Percentiles rank a stretch among this genome's conserved stretches.
Evolutionary conservation across 2,329 filamentous ascomycete genomes (phyloP).

Genomic region (Arthrocladium fulminans): DNA sequence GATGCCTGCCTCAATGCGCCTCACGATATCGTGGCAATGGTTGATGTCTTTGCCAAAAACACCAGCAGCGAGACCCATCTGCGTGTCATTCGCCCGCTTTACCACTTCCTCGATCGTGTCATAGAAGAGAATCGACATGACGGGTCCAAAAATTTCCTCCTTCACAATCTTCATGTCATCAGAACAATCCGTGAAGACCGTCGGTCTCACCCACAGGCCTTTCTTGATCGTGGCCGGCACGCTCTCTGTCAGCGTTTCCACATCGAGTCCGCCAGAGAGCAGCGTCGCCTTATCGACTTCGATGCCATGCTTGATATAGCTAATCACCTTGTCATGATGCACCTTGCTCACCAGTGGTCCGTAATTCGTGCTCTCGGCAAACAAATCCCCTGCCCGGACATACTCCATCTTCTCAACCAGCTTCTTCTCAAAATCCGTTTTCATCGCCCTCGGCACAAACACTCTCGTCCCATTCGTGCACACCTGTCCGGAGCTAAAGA

Average conservation of each 20-base stretch:
- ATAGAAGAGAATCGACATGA: slow-evolving; percentile 74
- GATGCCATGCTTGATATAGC: slow-evolving; percentile 67
- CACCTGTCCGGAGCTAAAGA: slow-evolving; percentile 83
- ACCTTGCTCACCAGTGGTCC: slow-evolving; percentile 68
- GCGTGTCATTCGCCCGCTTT: slow-evolving; percentile 63
- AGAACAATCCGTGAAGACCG: slow-evolving; percentile 76
- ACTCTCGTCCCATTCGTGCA: slow-evolving; percentile 89
- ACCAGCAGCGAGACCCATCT: slow-evolving; percentile 71
- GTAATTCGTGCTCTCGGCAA: slow-evolving; percentile 67
- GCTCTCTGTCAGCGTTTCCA: slow-evolving; percentile 18
- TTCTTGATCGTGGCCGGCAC: slow-evolving; percentile 43
- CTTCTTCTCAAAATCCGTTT: slow-evolving; percentile 57
- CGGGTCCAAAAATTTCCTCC: slow-evolving; percentile 84
- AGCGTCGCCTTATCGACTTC: slow-evolving; percentile 64
- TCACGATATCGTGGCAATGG: slow-evolving; percentile 61
- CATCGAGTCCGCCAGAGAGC: slow-evolving; percentile 59
- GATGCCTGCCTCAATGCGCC: slow-evolving; percentile 69
- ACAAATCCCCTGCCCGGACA: slow-evolving; percentile 63
- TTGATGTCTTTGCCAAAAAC: slow-evolving; percentile 73
- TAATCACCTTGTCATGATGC: slow-evolving; percentile 69
- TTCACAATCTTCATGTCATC: slow-evolving; percentile 70
- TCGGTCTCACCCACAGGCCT: slow-evolving; percentile 80
- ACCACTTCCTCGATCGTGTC: slow-evolving; percentile 61
- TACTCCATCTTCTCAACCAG: slow-evolving; percentile 62
- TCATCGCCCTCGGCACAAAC: slow-evolving; percentile 62